Conservation (phyloP, 202 grass and related monocot genomes). For the Carex arenaria region DNA sequence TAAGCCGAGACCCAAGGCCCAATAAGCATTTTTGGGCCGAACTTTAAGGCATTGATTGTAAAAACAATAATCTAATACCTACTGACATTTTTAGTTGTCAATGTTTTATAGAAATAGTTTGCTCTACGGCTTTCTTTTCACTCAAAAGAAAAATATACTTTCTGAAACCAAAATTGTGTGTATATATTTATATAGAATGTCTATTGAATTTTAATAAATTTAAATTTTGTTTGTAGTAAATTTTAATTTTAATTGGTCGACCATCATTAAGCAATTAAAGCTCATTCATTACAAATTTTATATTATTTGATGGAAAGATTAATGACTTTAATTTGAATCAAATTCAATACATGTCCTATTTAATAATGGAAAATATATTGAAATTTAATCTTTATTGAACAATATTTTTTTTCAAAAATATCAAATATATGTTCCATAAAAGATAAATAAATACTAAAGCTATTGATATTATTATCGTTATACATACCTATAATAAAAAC, state of each 20-base stretch:
- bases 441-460: neutral
- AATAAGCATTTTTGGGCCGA: neutral
- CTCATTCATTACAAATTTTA: neutral
- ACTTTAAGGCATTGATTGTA: neutral
- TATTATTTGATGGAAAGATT: neutral
- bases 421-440: neutral
- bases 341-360: neutral
- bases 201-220: neutral
- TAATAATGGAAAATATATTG: neutral
- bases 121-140: neutral
- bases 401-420: neutral
- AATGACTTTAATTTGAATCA: neutral
- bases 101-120: neutral
- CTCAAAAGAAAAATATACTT: neutral
- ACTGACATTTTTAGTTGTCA: neutral
- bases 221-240: neutral
- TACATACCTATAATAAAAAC: too few species aligned
- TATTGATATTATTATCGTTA: neutral
- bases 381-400: neutral
- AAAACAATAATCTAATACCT: neutral
- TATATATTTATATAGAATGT: neutral
- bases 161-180: neutral
- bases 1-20: neutral
- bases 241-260: neutral
- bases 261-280: neutral